phyloP scores from a whole-genome alignment of 2,329 filamentous ascomycete species.

The Alternaria infectoria region DNA sequence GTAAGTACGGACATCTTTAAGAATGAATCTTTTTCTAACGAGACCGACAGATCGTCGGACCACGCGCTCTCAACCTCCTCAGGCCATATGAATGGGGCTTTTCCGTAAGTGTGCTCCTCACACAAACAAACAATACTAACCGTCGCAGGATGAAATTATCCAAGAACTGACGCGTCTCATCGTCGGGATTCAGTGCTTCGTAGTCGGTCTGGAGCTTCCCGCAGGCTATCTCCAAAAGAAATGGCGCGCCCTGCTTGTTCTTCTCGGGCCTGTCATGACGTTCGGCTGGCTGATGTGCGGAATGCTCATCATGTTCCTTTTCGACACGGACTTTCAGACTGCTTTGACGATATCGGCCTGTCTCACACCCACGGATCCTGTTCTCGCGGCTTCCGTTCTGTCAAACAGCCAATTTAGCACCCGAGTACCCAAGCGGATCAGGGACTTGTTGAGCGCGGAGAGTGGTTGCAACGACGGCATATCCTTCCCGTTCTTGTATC shows the following conservation, averaged over 20 bases:
- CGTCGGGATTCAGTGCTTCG: constrained; percentile 53
- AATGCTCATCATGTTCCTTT: constrained; percentile 55
- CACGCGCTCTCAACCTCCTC: constrained; percentile 48
- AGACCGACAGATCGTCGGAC: constrained; percentile 44
- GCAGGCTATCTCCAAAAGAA: constrained; percentile 57
- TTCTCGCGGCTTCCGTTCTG: constrained; percentile 61
- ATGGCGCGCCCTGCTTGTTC: constrained; percentile 58
- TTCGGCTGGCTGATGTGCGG: constrained; percentile 58
- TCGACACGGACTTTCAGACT: constrained; percentile 54
- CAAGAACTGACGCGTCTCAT: constrained; percentile 54
- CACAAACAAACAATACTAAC: not conserved
- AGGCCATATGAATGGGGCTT: constrained; percentile 51
- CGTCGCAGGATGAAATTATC: constrained; percentile 47
- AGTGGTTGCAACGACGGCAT: constrained; percentile 64
- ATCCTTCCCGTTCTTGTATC: constrained; percentile 63
- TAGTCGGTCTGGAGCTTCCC: constrained; percentile 48
- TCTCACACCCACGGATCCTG: constrained; percentile 63
- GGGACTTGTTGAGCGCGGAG: constrained; percentile 60
- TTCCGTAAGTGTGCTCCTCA: constrained; percentile 9
- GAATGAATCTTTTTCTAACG: not conserved
- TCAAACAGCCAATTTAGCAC: constrained; percentile 60
- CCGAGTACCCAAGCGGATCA: constrained; percentile 59
- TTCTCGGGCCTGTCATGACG: constrained; percentile 61
- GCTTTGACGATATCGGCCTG: constrained; percentile 61
- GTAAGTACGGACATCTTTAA: not conserved